phyloP scores from a whole-genome alignment of 2,329 filamentous ascomycete species.

The Bimuria novae-zelandiae region DNA sequence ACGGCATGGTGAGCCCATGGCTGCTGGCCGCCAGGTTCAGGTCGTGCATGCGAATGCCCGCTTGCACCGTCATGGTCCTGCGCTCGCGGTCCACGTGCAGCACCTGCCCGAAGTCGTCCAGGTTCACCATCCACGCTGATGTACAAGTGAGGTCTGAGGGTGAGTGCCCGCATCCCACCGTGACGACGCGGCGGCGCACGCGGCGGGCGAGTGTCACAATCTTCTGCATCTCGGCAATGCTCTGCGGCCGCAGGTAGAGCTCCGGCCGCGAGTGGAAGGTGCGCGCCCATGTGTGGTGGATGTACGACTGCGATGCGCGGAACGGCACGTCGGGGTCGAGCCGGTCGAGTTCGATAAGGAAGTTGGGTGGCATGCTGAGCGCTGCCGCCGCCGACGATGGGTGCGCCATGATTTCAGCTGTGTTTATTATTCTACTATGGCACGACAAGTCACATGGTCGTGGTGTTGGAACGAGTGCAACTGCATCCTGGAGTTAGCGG shows the following conservation, averaged over 20 bases:
- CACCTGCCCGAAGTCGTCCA: conserved; percentile 79
- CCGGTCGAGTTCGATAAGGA: conserved; percentile 61
- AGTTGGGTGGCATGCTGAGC: conserved; percentile 42
- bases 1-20: conserved; percentile 82
- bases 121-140: conserved; percentile 90
- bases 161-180: conserved; percentile 89
- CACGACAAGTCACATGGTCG: too few relatives aligned
- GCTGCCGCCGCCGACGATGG: conserved; percentile 23
- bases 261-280: conserved; percentile 90
- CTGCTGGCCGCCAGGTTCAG: conserved; percentile 75
- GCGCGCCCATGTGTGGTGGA: conserved; percentile 91
- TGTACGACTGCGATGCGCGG: conserved; percentile 71
- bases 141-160: conserved; percentile 92
- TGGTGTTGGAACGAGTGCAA: too few relatives aligned
- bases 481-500: too few relatives aligned
- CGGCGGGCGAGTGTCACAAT: conserved; percentile 77
- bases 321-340: conserved; percentile 72
- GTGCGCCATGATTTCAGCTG: conserved; percentile 33
- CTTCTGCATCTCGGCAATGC: conserved; percentile 80
- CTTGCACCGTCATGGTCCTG: conserved; percentile 75
- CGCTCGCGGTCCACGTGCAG: conserved; percentile 69
- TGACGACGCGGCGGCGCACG: conserved; percentile 80
- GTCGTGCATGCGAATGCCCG: conserved; percentile 81
- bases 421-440: too few relatives aligned
- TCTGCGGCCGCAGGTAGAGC: conserved; percentile 85